These are phyloP conservation scores for Lachancea kluyveri DNA, from an alignment of 805 yeast genomes.

Conservation along the genomic window DNA sequence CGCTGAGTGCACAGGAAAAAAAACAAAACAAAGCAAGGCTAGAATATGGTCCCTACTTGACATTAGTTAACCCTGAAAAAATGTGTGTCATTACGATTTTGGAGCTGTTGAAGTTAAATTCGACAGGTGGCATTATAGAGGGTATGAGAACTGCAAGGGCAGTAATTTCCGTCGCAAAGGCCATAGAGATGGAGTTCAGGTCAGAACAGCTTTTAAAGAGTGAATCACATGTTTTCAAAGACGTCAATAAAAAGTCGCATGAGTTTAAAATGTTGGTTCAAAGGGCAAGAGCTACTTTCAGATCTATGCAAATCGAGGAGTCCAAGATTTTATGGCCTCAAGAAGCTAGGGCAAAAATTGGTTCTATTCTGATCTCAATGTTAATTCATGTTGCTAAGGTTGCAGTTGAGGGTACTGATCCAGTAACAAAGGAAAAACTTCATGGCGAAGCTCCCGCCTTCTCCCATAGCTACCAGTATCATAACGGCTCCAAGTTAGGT, in stretches of 20 bases:
- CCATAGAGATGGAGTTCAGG: slow-evolving; percentile 78
- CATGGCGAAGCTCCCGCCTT: slow-evolving; percentile 83
- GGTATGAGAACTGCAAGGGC: slow-evolving; percentile 85
- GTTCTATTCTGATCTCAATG: slow-evolving; percentile 70
- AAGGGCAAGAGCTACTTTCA: slow-evolving; percentile 32
- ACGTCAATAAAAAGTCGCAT: slow-evolving; percentile 42
- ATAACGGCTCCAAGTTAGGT: slow-evolving; percentile 74
- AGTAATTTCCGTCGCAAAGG: slow-evolving; percentile 72
- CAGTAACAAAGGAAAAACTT: slow-evolving; percentile 62
- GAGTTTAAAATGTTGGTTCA: slow-evolving; percentile 38
- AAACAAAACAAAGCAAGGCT: slow-evolving; percentile 36
- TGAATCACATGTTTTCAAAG: slow-evolving; percentile 50
- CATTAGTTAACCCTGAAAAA: slow-evolving; percentile 69
- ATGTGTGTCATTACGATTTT: slow-evolving; percentile 79
- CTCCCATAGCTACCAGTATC: slow-evolving; percentile 79
- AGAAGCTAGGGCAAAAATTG: slow-evolving; percentile 60
- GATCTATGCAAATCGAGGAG: slow-evolving; percentile 33
- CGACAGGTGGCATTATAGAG: slow-evolving; percentile 68
- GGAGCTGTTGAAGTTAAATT: slow-evolving; percentile 67
- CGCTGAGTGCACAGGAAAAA: slow-evolving; percentile 5
- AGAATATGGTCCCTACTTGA: slow-evolving; percentile 71
- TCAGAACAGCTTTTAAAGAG: slow-evolving; percentile 56
- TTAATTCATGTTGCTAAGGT: slow-evolving; percentile 79
- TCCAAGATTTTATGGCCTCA: slow-evolving; percentile 48
- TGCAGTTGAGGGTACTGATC: slow-evolving; percentile 74